Evolutionary conservation across 495 filamentous ascomycete species (phyloP), one percentile per base, ranked within the genome.

Genomic region (Neurospora sp.): DNA sequence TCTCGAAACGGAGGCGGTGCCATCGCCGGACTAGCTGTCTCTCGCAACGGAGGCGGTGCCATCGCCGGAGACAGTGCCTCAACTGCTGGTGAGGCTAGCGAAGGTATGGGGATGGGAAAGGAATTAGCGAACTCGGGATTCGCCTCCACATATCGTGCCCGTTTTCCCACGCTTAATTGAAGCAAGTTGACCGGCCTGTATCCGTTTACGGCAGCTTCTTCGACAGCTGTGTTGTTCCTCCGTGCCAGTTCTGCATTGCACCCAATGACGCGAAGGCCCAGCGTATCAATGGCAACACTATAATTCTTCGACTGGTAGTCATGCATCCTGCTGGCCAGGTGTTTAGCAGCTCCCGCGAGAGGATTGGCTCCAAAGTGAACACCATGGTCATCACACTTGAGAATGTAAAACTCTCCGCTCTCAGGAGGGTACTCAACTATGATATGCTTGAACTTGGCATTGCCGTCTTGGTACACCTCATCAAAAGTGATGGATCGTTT

Each of bases 351-450:
- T n/a, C 83, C 84, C 2, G 71, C 70, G 7, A 85, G 70, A 0
- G 84, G 78, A 69, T 82, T 79, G n/a, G 31, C 72, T n/a, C 77
- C 81, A 71, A 86, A 86, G 21, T 83, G 83, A 17, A 84, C 78
- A 0, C 73, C 71, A 17, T 86, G 84, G 69, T 83, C 76, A 17
- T 83, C 83, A 72, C 84, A 86, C 72, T 79, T 81, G 15, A 85
- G 45, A 24, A 86, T 85, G 54, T 84, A 85, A 73, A 77, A 85
- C 0, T 74, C 37, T 5, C 70, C 59, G 36, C 75, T 78, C 4
- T 54, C 38, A 0, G 70, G 21, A 0, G 83, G 84, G 37, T 75
- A 83, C 54, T 85, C 82, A 4, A 81, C 76, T 39, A 86, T 86
- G 6, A 77, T 76, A 66, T 86, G 83, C 17, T 82, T 82, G 74